Conservation (phyloP, 1,284 basidiomycete genomes). For the Sporisorium iseilematis-ciliati region DNA sequence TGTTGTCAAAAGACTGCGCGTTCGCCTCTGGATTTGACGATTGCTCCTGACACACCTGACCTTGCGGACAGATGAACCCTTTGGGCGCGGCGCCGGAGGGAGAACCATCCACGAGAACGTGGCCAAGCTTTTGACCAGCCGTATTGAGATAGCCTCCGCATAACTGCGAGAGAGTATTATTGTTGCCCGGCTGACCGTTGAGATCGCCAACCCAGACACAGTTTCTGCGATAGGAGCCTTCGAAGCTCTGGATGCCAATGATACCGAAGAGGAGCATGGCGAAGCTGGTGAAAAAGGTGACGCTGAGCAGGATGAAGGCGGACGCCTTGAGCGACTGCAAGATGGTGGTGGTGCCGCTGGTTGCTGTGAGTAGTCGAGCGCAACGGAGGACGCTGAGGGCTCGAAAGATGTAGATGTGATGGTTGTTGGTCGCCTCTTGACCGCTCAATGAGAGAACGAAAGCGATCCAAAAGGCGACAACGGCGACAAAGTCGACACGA, state of each 20-base stretch:
- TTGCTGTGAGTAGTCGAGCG: conserved; percentile 85
- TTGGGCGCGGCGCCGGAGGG: conserved; percentile 48
- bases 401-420: conserved; percentile 88
- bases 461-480: conserved; percentile 81
- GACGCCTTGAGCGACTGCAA: conserved; percentile 92
- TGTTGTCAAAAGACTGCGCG: conserved; percentile 88
- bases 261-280: conserved; percentile 86
- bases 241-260: conserved; percentile 68
- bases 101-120: conserved; percentile 31
- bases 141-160: conserved; percentile 62
- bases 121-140: conserved; percentile 28
- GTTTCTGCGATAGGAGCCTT: conserved; percentile 65
- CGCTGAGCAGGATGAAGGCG: conserved; percentile 85
- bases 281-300: conserved; percentile 90
- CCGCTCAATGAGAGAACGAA: conserved; percentile 79
- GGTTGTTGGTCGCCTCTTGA: conserved; percentile 75
- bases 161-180: conserved; percentile 60
- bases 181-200: conserved; percentile 52
- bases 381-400: conserved; percentile 89
- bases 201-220: conserved; percentile 66
- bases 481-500: conserved; percentile 87
- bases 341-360: conserved; percentile 92
- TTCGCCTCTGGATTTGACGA: conserved; percentile 77
- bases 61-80: conserved; percentile 68
- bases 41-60: conserved; percentile 67